Base-by-base conservation (phyloP, 371 early-diverging fungal species). In the Haplosporangium sp. region DNA sequence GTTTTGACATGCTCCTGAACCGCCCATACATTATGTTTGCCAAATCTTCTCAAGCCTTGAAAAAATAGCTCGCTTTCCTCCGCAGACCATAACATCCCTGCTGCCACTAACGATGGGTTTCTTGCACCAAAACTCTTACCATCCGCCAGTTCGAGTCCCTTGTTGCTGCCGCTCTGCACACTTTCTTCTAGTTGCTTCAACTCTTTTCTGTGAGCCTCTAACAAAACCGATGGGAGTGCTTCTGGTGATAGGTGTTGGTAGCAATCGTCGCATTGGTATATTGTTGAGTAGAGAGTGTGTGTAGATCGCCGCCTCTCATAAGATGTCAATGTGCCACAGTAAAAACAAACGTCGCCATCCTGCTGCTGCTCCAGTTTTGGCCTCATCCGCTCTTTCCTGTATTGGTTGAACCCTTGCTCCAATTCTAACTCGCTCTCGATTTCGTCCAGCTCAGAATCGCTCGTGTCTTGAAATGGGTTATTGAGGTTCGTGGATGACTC, bases 11-110 rank as follows among this genome's bases (percentile, higher is more conserved):
- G 68, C 23, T 71, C 79, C 47, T 64, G 62, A 0, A 77, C 64
- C 12, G 79, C 79, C 79, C 79, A 77, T 6, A 77, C 65, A 36
- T 77, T 77, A 41, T 77, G 79, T 41, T 68, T 77, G 6, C 79
- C 79, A 43, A 77, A 77, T 41, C 79, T 54, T 13, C 72, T 60
- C 12, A 77, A 48, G 16, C 68, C 79, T 14, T 72, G 72, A 21
- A 64, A 72, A 47, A 77, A 77, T 18, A 67, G 46, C 42, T 77
- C 57, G 38, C 68, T 43, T 12, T 77, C 79, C 40, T 72, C 72
- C 0, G 29, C 45, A 0, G 72, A 61, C 79, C 79, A 77, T 0
- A 16, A 13, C 79, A 77, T 77, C 14, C 79, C 79, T 6, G 62
- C 79, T 6, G 72, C 72, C 12, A 72, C 59, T 6, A 77, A 20